Evolutionary conservation across 495 filamentous ascomycete genomes (phyloP).

Genomic region (Mytilinidion resinicola): DNA sequence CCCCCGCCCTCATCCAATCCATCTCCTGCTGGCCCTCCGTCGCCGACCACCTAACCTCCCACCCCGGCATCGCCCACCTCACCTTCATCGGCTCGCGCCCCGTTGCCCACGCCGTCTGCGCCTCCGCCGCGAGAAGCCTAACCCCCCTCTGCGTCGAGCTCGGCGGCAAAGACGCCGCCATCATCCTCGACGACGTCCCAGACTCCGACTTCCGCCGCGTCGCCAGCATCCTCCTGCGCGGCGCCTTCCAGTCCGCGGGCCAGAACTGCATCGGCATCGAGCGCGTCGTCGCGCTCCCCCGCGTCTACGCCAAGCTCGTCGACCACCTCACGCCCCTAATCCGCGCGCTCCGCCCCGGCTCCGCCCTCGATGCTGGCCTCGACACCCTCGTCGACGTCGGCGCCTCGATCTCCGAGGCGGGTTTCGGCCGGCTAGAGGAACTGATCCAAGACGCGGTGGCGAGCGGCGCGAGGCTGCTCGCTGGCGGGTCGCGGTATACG

Average conservation of each 20-base stretch:
- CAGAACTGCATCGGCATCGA: conserved; percentile 99
- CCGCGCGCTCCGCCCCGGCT: conserved; percentile 62
- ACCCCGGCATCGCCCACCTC: conserved; percentile 76
- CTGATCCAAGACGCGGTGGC: conserved; percentile 71
- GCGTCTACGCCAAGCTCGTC: conserved; percentile 66
- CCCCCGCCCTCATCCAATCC: conserved; percentile 73
- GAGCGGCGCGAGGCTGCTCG: conserved; percentile 72
- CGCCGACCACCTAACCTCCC: conserved; percentile 76
- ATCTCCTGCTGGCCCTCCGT: conserved; percentile 81
- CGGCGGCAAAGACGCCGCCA: conserved; percentile 92
- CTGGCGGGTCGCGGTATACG: conserved; percentile 63
- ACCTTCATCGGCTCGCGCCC: conserved; percentile 95
- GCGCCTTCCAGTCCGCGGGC: conserved; percentile 91
- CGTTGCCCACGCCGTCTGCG: conserved; percentile 81
- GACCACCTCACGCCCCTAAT: conserved; percentile 65
- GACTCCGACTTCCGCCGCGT: conserved; percentile 59
- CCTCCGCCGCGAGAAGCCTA: conserved; percentile 73
- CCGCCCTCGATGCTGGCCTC: conserved; percentile 47
- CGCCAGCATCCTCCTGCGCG: conserved; percentile 76
- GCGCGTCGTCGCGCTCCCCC: conserved; percentile 74
- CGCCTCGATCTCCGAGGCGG: conserved; percentile 74
- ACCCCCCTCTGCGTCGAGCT: conserved; percentile 84
- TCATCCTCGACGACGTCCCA: conserved; percentile 72
- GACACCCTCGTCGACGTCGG: conserved; percentile 68
- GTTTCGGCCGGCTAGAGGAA: conserved; percentile 51